Conservation (phyloP, 2,329 filamentous ascomycete species). For the Nothophaeocryptopus gaeumannii region DNA sequence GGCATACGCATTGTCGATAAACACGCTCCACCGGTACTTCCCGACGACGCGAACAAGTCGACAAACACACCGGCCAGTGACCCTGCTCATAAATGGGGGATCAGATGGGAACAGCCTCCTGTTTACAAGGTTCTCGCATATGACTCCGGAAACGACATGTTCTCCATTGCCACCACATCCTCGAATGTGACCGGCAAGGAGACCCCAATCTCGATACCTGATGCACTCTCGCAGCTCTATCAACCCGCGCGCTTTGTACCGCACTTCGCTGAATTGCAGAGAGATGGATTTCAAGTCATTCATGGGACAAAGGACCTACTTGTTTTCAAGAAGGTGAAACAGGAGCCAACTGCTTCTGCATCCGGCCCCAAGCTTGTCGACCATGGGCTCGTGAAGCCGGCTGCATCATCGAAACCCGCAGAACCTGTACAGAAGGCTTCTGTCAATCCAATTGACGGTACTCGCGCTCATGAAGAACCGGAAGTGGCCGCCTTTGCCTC, state of each 20-base stretch:
- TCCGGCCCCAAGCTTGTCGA: slow-evolving; percentile 20
- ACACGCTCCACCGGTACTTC: slow-evolving; percentile 7
- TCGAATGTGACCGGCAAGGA: slow-evolving; percentile 51
- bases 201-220: slow-evolving; percentile 55
- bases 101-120: slow-evolving; percentile 34
- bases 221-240: slow-evolving; percentile 59
- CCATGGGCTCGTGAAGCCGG: slow-evolving; percentile 23
- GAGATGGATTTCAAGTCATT: slow-evolving; percentile 64
- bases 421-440: slow-evolving; percentile 13
- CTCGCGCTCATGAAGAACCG: slow-evolving; percentile 28
- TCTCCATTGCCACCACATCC: slow-evolving; percentile 60
- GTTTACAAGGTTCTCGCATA: slow-evolving; percentile 67
- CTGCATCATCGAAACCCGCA: slow-evolving; percentile 9
- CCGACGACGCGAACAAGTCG: slow-evolving; percentile 6
- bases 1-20: slow-evolving; percentile 14
- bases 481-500: slow-evolving; percentile 59
- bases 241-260: slow-evolving; percentile 65
- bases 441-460: slow-evolving; percentile 58
- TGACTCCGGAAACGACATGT: slow-evolving; percentile 56
- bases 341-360: slow-evolving; percentile 19
- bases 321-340: slow-evolving; percentile 62
- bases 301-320: slow-evolving; percentile 62
- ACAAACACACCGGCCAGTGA: not conserved
- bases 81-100: not conserved
- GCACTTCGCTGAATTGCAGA: slow-evolving; percentile 58